These are phyloP conservation scores for Aulographum hederae DNA, from an alignment of 2,329 filamentous ascomycete species.

Conservation along the genomic window DNA sequence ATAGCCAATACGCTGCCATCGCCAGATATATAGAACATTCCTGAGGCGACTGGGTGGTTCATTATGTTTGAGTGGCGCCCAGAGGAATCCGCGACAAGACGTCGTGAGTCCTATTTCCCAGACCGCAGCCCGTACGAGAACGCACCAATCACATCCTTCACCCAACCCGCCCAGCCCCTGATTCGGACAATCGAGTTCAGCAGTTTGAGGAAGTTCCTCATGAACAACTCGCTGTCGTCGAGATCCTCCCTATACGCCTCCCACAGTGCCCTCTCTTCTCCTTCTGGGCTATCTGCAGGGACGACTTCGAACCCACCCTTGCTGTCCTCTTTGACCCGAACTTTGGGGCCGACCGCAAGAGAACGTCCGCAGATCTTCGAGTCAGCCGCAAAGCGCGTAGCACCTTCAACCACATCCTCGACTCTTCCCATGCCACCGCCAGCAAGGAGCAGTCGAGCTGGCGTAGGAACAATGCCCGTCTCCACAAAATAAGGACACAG, in stretches of 20 bases:
- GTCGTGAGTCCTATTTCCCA: no score
- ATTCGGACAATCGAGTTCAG: constrained; percentile 31
- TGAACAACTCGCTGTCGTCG: constrained; percentile 36
- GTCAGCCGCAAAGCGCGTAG: constrained; percentile 42
- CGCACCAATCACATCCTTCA: constrained; percentile 20
- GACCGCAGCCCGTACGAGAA: no score
- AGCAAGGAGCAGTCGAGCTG: constrained; percentile 33
- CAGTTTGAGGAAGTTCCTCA: constrained; percentile 32
- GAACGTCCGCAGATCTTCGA: constrained; percentile 36
- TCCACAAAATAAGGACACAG: constrained; percentile 50
- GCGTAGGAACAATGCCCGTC: constrained; percentile 35
- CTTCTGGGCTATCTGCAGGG: constrained; percentile 12
- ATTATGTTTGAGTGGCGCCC: no score
- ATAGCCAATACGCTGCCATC: no score
- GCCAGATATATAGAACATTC: no score
- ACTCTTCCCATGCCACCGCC: constrained; percentile 34
- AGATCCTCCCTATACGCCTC: constrained; percentile 44
- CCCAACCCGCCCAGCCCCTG: constrained; percentile 36
- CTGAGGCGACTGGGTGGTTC: no score
- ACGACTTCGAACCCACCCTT: constrained; percentile 10
- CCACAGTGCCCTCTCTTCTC: constrained; percentile 31
- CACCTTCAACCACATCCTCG: constrained; percentile 45
- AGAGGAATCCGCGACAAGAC: no score
- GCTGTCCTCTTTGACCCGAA: constrained; percentile 26
- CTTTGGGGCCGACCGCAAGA: constrained; percentile 38